A percentile compares a stretch with the other conserved stretches of the same genome.
phyloP scores from a whole-genome alignment of 306 rosid species.

The Pterocarpus santalinus region DNA sequence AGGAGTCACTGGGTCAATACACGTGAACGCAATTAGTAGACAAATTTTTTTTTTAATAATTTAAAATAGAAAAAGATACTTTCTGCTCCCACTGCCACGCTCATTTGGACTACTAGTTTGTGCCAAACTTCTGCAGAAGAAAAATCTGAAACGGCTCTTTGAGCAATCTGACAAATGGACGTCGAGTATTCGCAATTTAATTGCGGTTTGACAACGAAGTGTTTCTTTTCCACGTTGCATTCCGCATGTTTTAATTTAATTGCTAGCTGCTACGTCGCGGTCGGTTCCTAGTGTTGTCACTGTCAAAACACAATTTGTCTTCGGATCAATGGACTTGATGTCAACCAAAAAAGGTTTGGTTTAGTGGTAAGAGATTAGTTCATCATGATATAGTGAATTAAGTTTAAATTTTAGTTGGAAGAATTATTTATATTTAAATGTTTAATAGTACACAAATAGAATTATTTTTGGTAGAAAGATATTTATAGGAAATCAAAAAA shows the following conservation, averaged over 20 bases:
- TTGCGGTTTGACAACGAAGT: neutral
- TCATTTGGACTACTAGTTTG: neutral
- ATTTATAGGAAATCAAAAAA: too few species aligned
- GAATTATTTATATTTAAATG: too few species aligned
- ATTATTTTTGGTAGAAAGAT: too few species aligned
- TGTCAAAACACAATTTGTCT: neutral
- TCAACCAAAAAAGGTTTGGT: neutral
- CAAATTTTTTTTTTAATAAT: neutral
- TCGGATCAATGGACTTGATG: neutral
- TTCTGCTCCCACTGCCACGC: neutral
- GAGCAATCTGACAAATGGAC: conserved; percentile 18
- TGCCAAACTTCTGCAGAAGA: neutral
- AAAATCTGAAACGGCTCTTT: neutral
- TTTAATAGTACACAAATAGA: too few species aligned
- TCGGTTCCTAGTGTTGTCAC: conserved; percentile 1
- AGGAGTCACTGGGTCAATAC: conserved; percentile 35
- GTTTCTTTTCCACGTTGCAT: neutral
- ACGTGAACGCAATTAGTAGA: conserved; percentile 35
- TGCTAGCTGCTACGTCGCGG: neutral
- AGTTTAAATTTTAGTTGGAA: too few species aligned
- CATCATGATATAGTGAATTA: too few species aligned
- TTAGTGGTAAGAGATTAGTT: too few species aligned
- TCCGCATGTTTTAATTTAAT: neutral
- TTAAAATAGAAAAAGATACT: neutral
- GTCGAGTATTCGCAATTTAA: neutral